Conservation (phyloP, 257 asterid species). For the Solanum microdontum region DNA sequence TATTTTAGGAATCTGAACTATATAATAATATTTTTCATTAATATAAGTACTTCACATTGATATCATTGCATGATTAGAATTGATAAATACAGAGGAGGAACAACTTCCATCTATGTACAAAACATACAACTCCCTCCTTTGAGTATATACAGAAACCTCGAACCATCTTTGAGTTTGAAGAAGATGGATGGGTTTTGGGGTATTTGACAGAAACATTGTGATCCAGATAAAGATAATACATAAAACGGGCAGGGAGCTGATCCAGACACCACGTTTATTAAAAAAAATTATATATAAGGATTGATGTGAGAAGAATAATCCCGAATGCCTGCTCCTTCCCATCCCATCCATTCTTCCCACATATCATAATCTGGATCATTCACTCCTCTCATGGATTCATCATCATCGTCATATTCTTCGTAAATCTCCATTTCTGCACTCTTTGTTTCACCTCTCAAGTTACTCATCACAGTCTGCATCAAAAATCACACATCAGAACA, state of each 20-base stretch:
- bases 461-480: conserved; percentile 64
- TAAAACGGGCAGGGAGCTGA: not conserved
- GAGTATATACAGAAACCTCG: not conserved
- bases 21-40: not conserved
- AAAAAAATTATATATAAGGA: not conserved
- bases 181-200: not conserved
- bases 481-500: not conserved
- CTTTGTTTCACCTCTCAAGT: conserved; percentile 40
- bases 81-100: not conserved
- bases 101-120: not conserved
- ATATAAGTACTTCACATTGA: not conserved
- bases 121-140: not conserved
- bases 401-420: conserved; percentile 7
- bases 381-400: conserved; percentile 6
- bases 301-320: conserved; percentile 79
- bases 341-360: conserved; percentile 99
- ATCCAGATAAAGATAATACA: not conserved
- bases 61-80: not conserved
- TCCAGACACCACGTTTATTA: not conserved
- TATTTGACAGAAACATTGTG: not conserved
- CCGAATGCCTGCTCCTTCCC: conserved; percentile 94
- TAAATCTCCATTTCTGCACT: conserved; percentile 4
- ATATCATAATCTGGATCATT: conserved; percentile 27
- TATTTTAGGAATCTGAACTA: not conserved
- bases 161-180: not conserved